phyloP scores from a whole-genome alignment of 2,329 filamentous ascomycete species.

The Pseudogymnoascus sp. region DNA sequence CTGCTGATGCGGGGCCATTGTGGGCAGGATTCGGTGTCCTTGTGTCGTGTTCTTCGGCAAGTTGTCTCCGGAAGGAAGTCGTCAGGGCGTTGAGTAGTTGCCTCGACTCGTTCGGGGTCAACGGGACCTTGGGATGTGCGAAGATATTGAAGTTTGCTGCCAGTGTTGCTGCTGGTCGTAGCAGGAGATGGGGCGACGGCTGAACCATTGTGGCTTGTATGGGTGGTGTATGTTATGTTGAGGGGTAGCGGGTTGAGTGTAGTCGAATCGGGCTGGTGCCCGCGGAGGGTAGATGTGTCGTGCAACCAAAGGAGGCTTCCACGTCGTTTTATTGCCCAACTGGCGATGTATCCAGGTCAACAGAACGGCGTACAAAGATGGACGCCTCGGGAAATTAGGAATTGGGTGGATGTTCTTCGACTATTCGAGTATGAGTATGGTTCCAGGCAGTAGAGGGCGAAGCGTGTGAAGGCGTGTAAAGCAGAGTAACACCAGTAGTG shows the following conservation, averaged over 20 bases:
- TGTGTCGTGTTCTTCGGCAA: slow-evolving; percentile 47
- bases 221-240: neutral
- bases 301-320: neutral
- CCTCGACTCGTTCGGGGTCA: slow-evolving; percentile 48
- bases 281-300: neutral
- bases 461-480: neutral
- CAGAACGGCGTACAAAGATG: neutral
- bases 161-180: slow-evolving; percentile 39
- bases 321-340: neutral
- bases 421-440: neutral
- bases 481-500: slow-evolving; percentile 1
- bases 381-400: neutral
- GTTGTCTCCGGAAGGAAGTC: slow-evolving; percentile 53
- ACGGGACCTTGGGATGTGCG: slow-evolving; percentile 40
- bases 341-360: neutral
- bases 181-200: slow-evolving; percentile 36
- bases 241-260: neutral
- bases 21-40: slow-evolving; percentile 24
- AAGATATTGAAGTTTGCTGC: slow-evolving; percentile 41
- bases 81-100: slow-evolving; percentile 53
- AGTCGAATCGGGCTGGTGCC: neutral
- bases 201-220: slow-evolving; percentile 38
- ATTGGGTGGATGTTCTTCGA: neutral
- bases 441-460: neutral
- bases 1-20: slow-evolving; percentile 11